A percentile compares a stretch with the other conserved stretches of the same genome.
Conservation (phyloP, 1,284 basidiomycete species). For the Thelephora terrestris region DNA sequence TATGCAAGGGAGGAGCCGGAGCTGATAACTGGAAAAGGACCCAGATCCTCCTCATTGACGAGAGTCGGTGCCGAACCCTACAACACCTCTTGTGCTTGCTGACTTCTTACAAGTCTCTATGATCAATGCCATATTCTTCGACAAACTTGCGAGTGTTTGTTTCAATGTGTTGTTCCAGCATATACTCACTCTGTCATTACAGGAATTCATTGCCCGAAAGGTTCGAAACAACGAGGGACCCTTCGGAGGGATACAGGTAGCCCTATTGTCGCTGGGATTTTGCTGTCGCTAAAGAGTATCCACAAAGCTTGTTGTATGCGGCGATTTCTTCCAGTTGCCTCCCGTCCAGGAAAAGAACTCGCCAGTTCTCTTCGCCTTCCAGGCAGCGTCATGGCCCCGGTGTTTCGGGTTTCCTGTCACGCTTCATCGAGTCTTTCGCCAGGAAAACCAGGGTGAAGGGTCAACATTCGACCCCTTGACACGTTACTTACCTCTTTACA, state of each 20-base stretch:
- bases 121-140: constrained; percentile 49
- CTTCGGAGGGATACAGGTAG: constrained; percentile 71
- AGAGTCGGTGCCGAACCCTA: constrained; percentile 33
- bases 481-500: constrained; percentile 8
- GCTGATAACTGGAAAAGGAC: constrained; percentile 63
- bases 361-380: constrained; percentile 47
- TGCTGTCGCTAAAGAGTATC: constrained; percentile 7
- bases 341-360: constrained; percentile 45
- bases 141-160: constrained; percentile 45
- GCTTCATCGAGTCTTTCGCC: constrained; percentile 32
- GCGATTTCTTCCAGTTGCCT: constrained; percentile 76
- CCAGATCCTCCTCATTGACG: constrained; percentile 60
- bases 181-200: not conserved
- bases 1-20: constrained; percentile 6
- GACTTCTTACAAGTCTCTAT: constrained; percentile 36
- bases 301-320: constrained; percentile 57
- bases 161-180: not conserved
- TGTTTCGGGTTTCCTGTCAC: constrained; percentile 30
- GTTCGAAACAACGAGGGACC: constrained; percentile 39
- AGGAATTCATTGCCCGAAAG: constrained; percentile 38
- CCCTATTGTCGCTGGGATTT: constrained; percentile 6
- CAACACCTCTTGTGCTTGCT: not conserved
- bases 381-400: constrained; percentile 49
- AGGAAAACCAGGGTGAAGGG: constrained; percentile 42
- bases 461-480: constrained; percentile 2